Evolutionary conservation across 2,329 filamentous ascomycete species (phyloP).

Genomic region (Ceratocystis alfenasii): DNA sequence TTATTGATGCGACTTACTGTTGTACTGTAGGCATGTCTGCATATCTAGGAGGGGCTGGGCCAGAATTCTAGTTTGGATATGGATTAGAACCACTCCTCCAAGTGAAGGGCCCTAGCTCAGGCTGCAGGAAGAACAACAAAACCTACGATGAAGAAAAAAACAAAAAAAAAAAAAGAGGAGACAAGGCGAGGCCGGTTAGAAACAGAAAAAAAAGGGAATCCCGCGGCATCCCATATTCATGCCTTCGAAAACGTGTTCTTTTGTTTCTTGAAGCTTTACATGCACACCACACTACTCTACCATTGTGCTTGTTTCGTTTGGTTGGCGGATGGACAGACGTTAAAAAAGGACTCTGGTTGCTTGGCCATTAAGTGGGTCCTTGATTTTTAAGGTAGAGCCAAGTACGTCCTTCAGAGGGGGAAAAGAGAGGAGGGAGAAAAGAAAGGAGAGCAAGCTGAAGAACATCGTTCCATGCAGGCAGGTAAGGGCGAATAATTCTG

Average conservation of each 20-base stretch:
- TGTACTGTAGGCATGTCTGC: not conserved
- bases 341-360: not conserved
- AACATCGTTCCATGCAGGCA: no score
- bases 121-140: not conserved
- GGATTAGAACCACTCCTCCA: not conserved
- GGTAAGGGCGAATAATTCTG: not conserved
- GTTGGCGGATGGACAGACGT: not conserved
- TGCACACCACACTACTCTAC: not conserved
- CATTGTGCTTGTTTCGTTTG: not conserved
- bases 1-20: not conserved
- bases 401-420: not conserved
- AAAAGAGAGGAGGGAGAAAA: not conserved
- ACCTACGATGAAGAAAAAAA: not conserved
- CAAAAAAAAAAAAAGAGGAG: not conserved
- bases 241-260: not conserved
- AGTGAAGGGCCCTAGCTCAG: conserved; percentile 3
- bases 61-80: not conserved
- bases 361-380: not conserved
- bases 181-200: not conserved
- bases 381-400: not conserved
- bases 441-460: not conserved
- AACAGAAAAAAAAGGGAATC: not conserved
- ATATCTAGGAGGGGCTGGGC: not conserved
- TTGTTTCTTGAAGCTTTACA: not conserved
- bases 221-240: not conserved